phyloP scores from a whole-genome alignment of 2,329 filamentous ascomycete genomes.

The Neofusicoccum sp. region DNA sequence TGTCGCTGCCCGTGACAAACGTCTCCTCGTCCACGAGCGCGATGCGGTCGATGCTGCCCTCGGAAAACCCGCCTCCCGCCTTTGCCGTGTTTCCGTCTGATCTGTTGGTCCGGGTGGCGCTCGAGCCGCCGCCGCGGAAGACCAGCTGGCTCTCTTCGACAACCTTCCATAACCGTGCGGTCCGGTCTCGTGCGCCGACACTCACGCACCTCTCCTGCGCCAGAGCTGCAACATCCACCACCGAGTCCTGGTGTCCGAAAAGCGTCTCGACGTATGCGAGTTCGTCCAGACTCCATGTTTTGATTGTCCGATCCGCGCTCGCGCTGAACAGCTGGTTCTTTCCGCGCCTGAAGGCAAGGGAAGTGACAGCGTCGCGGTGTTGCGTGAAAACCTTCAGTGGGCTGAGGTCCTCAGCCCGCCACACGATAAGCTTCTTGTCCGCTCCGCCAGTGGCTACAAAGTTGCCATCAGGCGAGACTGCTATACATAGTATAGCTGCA shows the following conservation, averaged over 20 bases:
- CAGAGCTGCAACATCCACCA: conserved; percentile 76
- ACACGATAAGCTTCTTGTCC: conserved; percentile 83
- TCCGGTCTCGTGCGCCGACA: conserved; percentile 88
- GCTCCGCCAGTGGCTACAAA: conserved; percentile 88
- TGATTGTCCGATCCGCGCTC: conserved; percentile 89
- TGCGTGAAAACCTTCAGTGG: conserved; percentile 86
- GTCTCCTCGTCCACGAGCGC: conserved; percentile 85
- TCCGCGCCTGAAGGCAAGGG: conserved; percentile 80
- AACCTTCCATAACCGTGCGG: conserved; percentile 93
- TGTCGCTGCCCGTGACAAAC: conserved; percentile 93
- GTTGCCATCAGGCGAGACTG: conserved; percentile 85
- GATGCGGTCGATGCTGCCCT: conserved; percentile 90
- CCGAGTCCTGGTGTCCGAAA: conserved; percentile 92
- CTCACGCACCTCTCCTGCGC: conserved; percentile 87
- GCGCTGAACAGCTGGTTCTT: conserved; percentile 91
- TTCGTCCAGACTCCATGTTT: conserved; percentile 91
- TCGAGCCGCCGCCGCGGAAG: conserved; percentile 78
- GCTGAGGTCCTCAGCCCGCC: conserved; percentile 78
- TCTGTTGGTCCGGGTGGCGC: conserved; percentile 38
- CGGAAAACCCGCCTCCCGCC: conserved; percentile 52
- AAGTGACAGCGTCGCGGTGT: conserved; percentile 85
- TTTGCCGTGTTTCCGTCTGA: conserved; percentile 31
- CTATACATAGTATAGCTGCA: conserved; percentile 77
- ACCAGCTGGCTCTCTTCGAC: conserved; percentile 94
- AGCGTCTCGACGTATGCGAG: conserved; percentile 93